A percentile compares a stretch with the other conserved stretches of the same genome.
These are phyloP conservation scores for Macaranga tanarius DNA, from an alignment of 441 rosid species.

Conservation along the genomic window DNA sequence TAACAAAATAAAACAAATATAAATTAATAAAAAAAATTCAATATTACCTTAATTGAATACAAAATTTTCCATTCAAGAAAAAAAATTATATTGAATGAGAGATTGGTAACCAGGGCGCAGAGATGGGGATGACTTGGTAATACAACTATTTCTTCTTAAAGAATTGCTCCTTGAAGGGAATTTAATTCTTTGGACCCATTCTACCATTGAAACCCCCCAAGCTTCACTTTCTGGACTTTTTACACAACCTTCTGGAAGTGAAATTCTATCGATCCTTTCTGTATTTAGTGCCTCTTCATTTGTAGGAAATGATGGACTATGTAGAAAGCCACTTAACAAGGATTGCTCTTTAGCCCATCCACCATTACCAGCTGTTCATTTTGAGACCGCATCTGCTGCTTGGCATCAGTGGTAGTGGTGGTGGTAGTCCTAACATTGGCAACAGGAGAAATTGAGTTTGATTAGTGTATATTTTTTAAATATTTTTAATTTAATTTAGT, in stretches of 20 bases:
- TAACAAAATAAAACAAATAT: too few species aligned
- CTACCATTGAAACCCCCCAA: slow-evolving; percentile 39
- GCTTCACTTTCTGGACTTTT: slow-evolving; percentile 45
- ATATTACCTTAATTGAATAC: too few species aligned
- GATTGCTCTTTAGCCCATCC: slow-evolving; percentile 30
- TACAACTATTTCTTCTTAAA: slow-evolving; percentile 39
- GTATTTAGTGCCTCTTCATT: slow-evolving; percentile 40
- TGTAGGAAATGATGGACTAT: slow-evolving; percentile 47
- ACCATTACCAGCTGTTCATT: not conserved
- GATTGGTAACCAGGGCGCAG: too few species aligned
- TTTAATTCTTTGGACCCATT: slow-evolving; percentile 56
- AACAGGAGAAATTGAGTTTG: too few species aligned
- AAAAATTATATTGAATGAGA: too few species aligned
- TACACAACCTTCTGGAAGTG: slow-evolving; percentile 58
- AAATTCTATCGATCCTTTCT: slow-evolving; percentile 49
- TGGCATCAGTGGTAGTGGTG: too few species aligned
- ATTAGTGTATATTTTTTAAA: too few species aligned
- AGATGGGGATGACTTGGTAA: slow-evolving; percentile 43
- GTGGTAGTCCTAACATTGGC: too few species aligned
- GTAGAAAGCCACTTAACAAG: slow-evolving; percentile 48
- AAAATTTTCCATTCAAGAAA: too few species aligned
- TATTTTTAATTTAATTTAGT: too few species aligned
- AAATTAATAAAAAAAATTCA: too few species aligned
- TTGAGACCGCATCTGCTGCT: not conserved
- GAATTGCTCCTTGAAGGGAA: slow-evolving; percentile 75